These are phyloP conservation scores for Orobanche coerulescens DNA, from an alignment of 257 asterid genomes.

Conservation along the genomic window DNA sequence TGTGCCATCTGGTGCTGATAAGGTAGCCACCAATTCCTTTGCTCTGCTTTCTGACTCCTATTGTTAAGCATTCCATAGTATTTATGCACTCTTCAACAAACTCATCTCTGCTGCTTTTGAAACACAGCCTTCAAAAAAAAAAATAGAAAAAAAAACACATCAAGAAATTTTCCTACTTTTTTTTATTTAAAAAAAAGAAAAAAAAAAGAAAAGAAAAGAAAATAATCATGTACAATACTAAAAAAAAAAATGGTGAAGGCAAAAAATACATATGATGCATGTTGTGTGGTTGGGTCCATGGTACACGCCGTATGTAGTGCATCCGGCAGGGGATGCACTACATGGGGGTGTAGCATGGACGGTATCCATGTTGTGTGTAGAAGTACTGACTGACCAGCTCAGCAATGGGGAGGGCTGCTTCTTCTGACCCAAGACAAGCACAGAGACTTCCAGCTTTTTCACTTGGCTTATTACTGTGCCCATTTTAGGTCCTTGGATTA, in stretches of 20 bases:
- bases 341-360: too few species aligned
- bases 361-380: too few species aligned
- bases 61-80: slow-evolving; percentile 68
- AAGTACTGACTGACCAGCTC: slow-evolving; percentile 49
- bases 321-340: too few species aligned
- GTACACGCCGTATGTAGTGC: too few species aligned
- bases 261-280: too few species aligned
- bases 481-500: slow-evolving; percentile 74
- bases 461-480: slow-evolving; percentile 82
- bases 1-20: slow-evolving; percentile 91
- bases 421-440: slow-evolving; percentile 72
- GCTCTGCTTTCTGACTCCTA: slow-evolving; percentile 83
- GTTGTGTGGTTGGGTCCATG: too few species aligned
- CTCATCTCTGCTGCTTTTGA: slow-evolving; percentile 48
- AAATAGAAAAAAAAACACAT: neutral
- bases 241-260: too few species aligned
- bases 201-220: too few species aligned
- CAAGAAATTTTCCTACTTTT: too few species aligned
- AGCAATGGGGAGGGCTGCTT: slow-evolving; percentile 49
- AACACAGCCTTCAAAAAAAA: slow-evolving; percentile 42
- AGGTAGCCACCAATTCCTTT: slow-evolving; percentile 81
- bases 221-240: too few species aligned
- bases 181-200: too few species aligned
- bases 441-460: slow-evolving; percentile 87
- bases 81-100: slow-evolving; percentile 74